Evolutionary conservation across 208 protist species (phyloP), one percentile per base, ranked within the genome.

Genomic region (Trypanosoma avium): DNA sequence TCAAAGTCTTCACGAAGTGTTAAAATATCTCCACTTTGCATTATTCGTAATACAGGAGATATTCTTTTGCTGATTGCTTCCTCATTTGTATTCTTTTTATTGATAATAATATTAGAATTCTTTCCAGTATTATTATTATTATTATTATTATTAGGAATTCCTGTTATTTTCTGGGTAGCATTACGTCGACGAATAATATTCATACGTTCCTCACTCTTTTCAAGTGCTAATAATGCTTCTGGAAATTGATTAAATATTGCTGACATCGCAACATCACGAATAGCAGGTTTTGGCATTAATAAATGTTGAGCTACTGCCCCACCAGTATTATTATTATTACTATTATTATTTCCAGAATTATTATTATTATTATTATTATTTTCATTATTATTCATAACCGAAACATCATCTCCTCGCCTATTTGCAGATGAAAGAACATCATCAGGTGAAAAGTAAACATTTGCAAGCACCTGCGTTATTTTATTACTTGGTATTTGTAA

Each of bases 1-100:
- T 92, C 85, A 60, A 92, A 95, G 64, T 86, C 82, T 43, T 95
- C 88, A n/a, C 88, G 88, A 30, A 95, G 70, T 21, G 68, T 65
- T 10, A 60, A 27, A 38, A 95, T 90, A 50, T 82, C 86, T 19
- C 88, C 85, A 48, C 79, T 82, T 68, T 92, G 88, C 85, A 91
- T 77, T 7, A 76, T 50, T 21, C 43, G 55, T 4, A 54, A 12
- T 19, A 66, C 19, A 22, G 38, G 29, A 9, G 45, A 64, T 10
- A 33, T 4, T 46, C n/a, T 21, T 49, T 24, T 63, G n/a, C n/a
- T n/a, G n/a, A n/a, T n/a, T n/a, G n/a, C n/a, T n/a, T n/a, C n/a
- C n/a, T n/a, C n/a, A n/a, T n/a, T n/a, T n/a, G n/a, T n/a, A n/a
- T n/a, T n/a, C n/a, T n/a, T n/a, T n/a, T n/a, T n/a, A n/a, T n/a